phyloP scores from a whole-genome alignment of 148 eudicot species.

The Rhododendron vialii region DNA sequence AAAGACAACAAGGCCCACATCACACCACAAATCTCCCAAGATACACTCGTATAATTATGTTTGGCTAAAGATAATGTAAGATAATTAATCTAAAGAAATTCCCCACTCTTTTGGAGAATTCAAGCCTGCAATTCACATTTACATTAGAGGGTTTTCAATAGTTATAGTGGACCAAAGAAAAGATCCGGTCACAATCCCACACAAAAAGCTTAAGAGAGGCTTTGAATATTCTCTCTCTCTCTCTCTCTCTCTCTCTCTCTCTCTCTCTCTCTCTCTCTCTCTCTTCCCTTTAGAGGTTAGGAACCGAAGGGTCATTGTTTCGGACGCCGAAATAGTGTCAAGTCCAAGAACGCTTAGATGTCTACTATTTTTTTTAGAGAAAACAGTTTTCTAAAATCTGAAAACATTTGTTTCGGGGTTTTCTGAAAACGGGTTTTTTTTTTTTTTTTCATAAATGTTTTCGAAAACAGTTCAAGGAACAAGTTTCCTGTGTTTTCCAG shows the following conservation, averaged over 20 bases:
- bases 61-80: background rate
- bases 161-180: background rate
- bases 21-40: constrained; percentile 1
- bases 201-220: background rate
- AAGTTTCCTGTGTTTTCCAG: background rate
- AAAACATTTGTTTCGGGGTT: background rate
- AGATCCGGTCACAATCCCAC: background rate
- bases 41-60: constrained; percentile 2
- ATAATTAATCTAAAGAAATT: background rate
- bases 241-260: background rate
- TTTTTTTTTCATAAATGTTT: background rate
- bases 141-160: background rate
- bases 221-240: background rate
- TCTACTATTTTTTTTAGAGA: background rate
- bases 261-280: background rate
- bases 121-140: constrained; percentile 3
- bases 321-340: background rate
- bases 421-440: background rate
- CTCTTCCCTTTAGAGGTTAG: background rate
- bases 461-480: background rate
- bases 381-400: background rate
- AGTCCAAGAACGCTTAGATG: background rate
- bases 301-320: constrained; percentile 2
- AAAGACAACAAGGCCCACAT: background rate
- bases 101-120: background rate